Evolutionary conservation across 768 basidiomycete genomes (phyloP), one percentile per base, ranked within the genome.

Genomic region (Mycena alexandri): DNA sequence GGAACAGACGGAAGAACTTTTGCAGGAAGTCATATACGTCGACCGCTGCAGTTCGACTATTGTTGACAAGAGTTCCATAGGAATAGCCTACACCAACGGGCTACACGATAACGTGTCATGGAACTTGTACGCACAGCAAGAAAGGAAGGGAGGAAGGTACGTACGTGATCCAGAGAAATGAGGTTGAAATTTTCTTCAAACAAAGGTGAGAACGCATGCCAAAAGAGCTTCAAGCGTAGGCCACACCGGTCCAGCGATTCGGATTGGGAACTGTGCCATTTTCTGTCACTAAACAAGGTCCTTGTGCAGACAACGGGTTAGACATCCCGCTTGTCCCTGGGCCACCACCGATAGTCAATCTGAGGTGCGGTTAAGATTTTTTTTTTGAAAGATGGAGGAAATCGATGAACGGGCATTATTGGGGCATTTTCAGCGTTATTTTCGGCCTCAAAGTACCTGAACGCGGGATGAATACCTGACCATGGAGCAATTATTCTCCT

Each of bases 1-100:
- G 80, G 43, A 74, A 76, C 16, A 79, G 59, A 19, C 38, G 55
- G 71, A 71, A 79, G 63, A 80, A 79, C 58, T 77, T 79, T 61
- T 79, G 77, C 24, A 80, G 47, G 54, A 80, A 81, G 67, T 79
- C 79, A 62, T 79, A 80, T 16, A 76, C 77, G 65, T 79, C 79
- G 29, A 70, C 48, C 1, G 79, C 80, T 3, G 77, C 78, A 41
- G 50, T 71, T 0, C 74, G 73, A 47, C 77, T 79, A 38, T 76
- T 79, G 70, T 78, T 78, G 17, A 79, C 77, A 16, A 24, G 51
- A 10, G 71, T 67, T 2, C 79, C 79, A 62, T 78, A 80, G 10
- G 79, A 81, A 11, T 43, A 42, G 14, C 59, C 59, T 7, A 38
- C 59, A 8, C 59, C 59, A n/a, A 61, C 33, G 25, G 59, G 59